A percentile compares a stretch with the other conserved stretches of the same genome.
Conservation (phyloP, 2,329 filamentous ascomycete species). For the Alternaria hordeiaustralica region DNA sequence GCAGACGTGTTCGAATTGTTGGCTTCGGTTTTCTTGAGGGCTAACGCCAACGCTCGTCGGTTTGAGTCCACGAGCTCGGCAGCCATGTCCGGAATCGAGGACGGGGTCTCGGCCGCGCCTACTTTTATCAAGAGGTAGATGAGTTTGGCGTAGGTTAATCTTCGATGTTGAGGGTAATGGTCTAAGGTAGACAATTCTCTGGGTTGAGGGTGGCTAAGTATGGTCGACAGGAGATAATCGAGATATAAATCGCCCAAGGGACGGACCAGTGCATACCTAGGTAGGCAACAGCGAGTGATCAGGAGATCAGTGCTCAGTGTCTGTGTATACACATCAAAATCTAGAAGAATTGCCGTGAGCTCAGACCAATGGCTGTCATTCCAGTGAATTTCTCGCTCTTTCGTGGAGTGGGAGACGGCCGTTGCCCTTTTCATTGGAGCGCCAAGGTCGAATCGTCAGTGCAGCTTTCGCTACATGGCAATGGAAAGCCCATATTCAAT, state of each 20-base stretch:
- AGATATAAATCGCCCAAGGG: not conserved
- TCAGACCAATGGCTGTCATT: not conserved
- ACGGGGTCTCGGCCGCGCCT: not conserved
- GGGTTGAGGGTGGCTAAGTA: not conserved
- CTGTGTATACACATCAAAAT: not conserved
- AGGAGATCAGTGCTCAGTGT: not conserved
- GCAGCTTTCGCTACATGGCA: not conserved
- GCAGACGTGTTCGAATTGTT: not conserved
- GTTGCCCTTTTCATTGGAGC: not conserved
- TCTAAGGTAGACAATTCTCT: not conserved
- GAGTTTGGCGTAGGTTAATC: not conserved
- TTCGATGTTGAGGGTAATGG: not conserved
- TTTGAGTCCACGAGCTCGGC: not conserved
- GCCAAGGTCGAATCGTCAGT: not conserved
- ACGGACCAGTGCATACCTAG: not conserved
- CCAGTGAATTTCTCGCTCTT: not conserved
- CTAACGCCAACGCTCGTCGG: not conserved
- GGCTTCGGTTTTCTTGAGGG: not conserved
- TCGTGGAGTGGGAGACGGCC: not conserved
- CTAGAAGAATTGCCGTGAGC: not conserved
- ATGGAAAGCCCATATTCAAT: not conserved
- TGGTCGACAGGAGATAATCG: not conserved
- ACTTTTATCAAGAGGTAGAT: not conserved
- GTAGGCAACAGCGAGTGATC: not conserved
- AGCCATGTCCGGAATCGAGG: not conserved